Evolutionary conservation across 192 early-diverging fungal species (phyloP).

Genomic region (Backusella australiensis): DNA sequence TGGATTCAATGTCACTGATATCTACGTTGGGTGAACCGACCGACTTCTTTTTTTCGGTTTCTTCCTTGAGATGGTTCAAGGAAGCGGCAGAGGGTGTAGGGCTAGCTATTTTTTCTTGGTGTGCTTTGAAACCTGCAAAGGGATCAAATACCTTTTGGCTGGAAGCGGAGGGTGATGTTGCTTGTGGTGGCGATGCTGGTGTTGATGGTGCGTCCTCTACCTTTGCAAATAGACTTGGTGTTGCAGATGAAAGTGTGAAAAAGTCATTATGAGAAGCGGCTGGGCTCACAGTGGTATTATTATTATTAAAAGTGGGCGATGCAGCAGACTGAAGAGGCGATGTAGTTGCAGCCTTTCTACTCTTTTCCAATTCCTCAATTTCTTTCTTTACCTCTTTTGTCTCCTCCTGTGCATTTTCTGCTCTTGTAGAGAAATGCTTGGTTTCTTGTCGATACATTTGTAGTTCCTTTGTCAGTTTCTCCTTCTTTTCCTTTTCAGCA

Average conservation of each 20-base stretch:
- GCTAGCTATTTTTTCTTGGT: not conserved
- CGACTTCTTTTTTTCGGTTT: not conserved
- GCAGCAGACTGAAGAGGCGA: not conserved
- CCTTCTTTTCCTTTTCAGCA: conserved; percentile 44
- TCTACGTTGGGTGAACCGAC: conserved; percentile 13
- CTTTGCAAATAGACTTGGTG: conserved; percentile 9
- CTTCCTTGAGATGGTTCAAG: conserved; percentile 20
- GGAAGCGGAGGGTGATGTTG: not conserved
- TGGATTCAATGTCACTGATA: conserved; percentile 36
- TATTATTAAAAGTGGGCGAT: not conserved
- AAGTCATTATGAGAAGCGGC: not conserved
- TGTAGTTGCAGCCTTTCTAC: not conserved
- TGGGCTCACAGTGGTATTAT: not conserved
- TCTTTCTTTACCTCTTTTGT: conserved; percentile 5
- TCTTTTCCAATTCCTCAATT: not conserved
- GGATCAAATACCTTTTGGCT: conserved; percentile 14
- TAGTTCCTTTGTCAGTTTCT: conserved; percentile 18
- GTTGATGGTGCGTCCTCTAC: not conserved
- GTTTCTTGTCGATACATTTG: conserved; percentile 18
- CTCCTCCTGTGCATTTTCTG: conserved; percentile 14
- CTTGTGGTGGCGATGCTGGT: not conserved
- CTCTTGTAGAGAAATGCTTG: conserved; percentile 3
- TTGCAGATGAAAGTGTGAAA: not conserved
- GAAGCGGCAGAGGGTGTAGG: conserved; percentile 4
- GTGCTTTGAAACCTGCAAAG: conserved; percentile 16